phyloP scores from a whole-genome alignment of 306 rosid species.

The Inga laurina region DNA sequence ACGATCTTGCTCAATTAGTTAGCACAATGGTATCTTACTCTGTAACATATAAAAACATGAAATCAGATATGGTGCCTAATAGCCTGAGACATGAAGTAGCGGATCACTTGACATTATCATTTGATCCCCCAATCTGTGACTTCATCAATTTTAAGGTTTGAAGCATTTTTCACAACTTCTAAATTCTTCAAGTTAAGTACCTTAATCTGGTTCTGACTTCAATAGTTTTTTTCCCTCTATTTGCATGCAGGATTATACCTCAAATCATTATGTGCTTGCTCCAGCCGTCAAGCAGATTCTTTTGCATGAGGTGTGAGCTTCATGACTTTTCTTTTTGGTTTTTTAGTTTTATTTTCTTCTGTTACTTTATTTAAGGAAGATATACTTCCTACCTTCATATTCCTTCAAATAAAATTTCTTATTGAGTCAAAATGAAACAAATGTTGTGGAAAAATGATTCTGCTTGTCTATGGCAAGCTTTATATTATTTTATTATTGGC shows the following conservation, averaged over 20 bases:
- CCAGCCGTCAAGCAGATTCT: conserved; percentile 84
- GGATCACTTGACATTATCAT: conserved; percentile 55
- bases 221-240: conserved; percentile 5
- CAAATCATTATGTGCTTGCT: conserved; percentile 65
- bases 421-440: background rate
- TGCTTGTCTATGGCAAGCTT: conserved; percentile 3
- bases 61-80: conserved; percentile 47
- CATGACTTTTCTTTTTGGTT: conserved; percentile 1
- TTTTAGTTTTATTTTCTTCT: conserved; percentile 3
- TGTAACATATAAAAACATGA: conserved; percentile 63
- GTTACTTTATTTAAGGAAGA: conserved; percentile 17
- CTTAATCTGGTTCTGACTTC: conserved; percentile 26
- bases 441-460: conserved; percentile 19
- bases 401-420: background rate
- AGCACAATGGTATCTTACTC: conserved; percentile 80
- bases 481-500: conserved; percentile 1
- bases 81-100: conserved; percentile 52
- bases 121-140: conserved; percentile 72
- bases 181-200: background rate
- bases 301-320: conserved; percentile 74
- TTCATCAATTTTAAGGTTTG: conserved; percentile 79
- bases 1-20: conserved; percentile 69
- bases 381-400: background rate
- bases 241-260: conserved; percentile 68
- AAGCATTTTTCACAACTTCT: conserved; percentile 32